Base-by-base conservation (phyloP, 768 basidiomycete genomes). In the Galerina sulciceps region DNA sequence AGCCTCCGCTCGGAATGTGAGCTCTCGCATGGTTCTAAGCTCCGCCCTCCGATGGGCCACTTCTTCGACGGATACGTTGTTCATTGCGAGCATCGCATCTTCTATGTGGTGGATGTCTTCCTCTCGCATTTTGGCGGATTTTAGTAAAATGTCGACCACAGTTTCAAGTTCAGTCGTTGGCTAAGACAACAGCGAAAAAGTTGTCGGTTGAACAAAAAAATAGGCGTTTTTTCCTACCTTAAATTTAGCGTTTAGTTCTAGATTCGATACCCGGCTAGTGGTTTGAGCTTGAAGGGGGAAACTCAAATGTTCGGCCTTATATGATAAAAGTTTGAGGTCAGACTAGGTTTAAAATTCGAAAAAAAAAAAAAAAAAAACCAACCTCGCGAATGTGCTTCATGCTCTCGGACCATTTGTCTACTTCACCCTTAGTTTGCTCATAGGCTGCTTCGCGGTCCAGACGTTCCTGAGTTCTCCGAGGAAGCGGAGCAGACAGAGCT, bases 361-460 rank as follows among this genome's bases (percentile, higher is more conserved):
- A 37, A 31, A 9, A 9, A 43, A 17, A 15, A 13, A 36, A 34
- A 46, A 5, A 26, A 41, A 10, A 1, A 46, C 79, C 52, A 45
- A 91, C 93, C 77, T 98, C 93, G 63, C 89, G 88, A 63, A 99
- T 94, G 18, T 85, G 84, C 72, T 91, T 92, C 90, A 98, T 96
- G 3, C 93, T 92, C 5, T 85, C 87, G 23, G 85, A 85, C 97
- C 96, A 99, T 77, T 96, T 97, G 62, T 91, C 86, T 2, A 96
- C 90, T 71, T 98, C 96, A 61, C 85, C 83, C 69, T 93, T 94
- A 4, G 96, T 98, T 73, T 91, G 84, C 66, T 95, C 94, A 69
- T 96, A 97, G 0, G 96, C 96, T 8, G 95, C 96, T 69, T 94
- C 88, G 48, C 96, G 88, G 64, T 97, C 94, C 0, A 98, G 76